phyloP scores from a whole-genome alignment of 2,329 filamentous ascomycete genomes.

The Xylaria sp. region DNA sequence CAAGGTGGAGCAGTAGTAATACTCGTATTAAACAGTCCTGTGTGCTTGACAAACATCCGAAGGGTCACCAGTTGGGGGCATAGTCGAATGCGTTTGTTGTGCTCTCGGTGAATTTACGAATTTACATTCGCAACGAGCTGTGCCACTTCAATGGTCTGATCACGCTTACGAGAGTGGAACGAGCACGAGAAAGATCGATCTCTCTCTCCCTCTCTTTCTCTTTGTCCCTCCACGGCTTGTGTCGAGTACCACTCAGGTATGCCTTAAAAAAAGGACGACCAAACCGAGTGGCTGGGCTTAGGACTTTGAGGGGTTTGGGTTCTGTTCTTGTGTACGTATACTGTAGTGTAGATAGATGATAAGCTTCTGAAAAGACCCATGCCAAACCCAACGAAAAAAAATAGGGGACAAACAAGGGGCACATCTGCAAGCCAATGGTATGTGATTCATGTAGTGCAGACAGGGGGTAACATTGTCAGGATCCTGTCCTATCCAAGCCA shows the following conservation, averaged over 20 bases:
- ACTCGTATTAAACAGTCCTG: too few species aligned
- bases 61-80: too few species aligned
- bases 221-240: not conserved
- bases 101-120: not conserved
- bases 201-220: not conserved
- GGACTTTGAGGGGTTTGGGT: slow-evolving; percentile 9
- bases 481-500: slow-evolving; percentile 26
- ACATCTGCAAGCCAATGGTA: slow-evolving; percentile 17
- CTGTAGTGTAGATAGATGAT: slow-evolving; percentile 15
- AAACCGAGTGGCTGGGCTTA: slow-evolving; percentile 2
- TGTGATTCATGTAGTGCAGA: slow-evolving; percentile 14
- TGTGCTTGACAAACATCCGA: too few species aligned
- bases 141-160: slow-evolving; percentile 23
- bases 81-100: not conserved
- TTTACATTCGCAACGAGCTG: not conserved
- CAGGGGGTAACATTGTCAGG: slow-evolving; percentile 18
- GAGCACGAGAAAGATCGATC: not conserved
- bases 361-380: slow-evolving; percentile 14
- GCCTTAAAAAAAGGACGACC: not conserved
- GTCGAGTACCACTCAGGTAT: slow-evolving; percentile 6
- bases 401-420: slow-evolving; percentile 12
- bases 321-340: not conserved
- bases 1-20: too few species aligned
- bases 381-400: slow-evolving; percentile 8
- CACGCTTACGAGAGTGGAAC: not conserved